Conservation (phyloP, 2,329 filamentous ascomycete species). For the Aspergillus sp. region DNA sequence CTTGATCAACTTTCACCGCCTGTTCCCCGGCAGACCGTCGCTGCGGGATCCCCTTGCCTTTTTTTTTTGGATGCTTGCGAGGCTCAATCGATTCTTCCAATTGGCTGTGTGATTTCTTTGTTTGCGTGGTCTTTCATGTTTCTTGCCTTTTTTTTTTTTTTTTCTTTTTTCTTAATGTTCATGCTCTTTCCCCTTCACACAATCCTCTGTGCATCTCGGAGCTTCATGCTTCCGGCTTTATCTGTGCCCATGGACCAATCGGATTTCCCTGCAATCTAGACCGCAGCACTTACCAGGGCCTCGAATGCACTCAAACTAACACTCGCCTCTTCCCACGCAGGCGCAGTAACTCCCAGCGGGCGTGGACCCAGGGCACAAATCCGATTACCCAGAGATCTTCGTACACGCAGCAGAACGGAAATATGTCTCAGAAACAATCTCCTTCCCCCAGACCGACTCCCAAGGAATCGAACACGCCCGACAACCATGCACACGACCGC, state of each 20-base stretch:
- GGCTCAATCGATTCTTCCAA: background rate
- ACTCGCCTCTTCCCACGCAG: slow-evolving; percentile 23
- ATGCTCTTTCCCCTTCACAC: background rate
- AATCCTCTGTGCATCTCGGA: background rate
- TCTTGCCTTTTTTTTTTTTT: background rate
- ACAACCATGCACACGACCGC: slow-evolving; percentile 61
- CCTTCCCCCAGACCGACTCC: slow-evolving; percentile 39
- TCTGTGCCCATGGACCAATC: background rate
- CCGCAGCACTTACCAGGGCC: background rate
- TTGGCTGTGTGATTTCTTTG: background rate
- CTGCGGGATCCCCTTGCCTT: slow-evolving; percentile 1
- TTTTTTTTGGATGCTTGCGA: background rate
- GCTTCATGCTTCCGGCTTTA: background rate
- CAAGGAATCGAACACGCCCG: slow-evolving; percentile 53
- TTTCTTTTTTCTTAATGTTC: background rate
- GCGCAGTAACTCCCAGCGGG: slow-evolving; percentile 58
- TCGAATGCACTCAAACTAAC: slow-evolving; percentile 21
- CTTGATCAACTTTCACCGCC: slow-evolving; percentile 11
- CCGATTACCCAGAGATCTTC: slow-evolving; percentile 59
- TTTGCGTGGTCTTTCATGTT: background rate
- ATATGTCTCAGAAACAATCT: slow-evolving; percentile 44
- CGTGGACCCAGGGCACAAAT: slow-evolving; percentile 62
- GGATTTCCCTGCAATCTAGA: background rate
- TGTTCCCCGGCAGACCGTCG: slow-evolving; percentile 5
- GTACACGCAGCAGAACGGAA: slow-evolving; percentile 55